These are phyloP conservation scores for Pythium aristosporum DNA, from an alignment of 352 stramenopile genomes.

Conservation along the genomic window DNA sequence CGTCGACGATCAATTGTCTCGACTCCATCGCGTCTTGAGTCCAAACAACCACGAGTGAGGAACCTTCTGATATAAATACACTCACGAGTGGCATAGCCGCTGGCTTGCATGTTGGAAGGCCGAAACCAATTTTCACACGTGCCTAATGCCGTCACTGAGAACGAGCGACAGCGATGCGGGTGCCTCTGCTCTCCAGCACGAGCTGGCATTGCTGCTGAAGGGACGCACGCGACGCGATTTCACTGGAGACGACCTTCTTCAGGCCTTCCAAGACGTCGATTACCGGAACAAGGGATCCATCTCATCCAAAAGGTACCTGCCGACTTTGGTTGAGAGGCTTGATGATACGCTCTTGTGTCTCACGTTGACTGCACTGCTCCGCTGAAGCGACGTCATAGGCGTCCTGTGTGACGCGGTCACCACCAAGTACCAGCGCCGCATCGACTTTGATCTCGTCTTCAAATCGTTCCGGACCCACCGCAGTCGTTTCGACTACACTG, in stretches of 20 bases:
- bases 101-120: too few relatives aligned
- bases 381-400: slow-evolving; percentile 14
- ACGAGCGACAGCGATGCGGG: slow-evolving; percentile 1
- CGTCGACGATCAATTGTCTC: slow-evolving; percentile 54
- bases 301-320: slow-evolving; percentile 17
- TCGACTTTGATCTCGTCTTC: slow-evolving; percentile 23
- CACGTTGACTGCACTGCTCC: not conserved
- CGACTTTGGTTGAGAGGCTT: too few relatives aligned
- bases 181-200: not conserved
- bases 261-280: slow-evolving; percentile 22
- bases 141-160: slow-evolving; percentile 14
- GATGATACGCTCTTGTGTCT: too few relatives aligned
- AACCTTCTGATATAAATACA: slow-evolving; percentile 12
- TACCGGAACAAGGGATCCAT: slow-evolving; percentile 12
- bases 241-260: slow-evolving; percentile 16
- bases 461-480: slow-evolving; percentile 10
- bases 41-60: slow-evolving; percentile 53
- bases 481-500: slow-evolving; percentile 18
- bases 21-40: slow-evolving; percentile 47
- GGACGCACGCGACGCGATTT: slow-evolving; percentile 3
- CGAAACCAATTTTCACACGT: not conserved
- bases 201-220: slow-evolving; percentile 7
- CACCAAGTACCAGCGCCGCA: slow-evolving; percentile 17
- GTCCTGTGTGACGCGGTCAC: slow-evolving; percentile 15
- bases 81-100: not conserved